These are phyloP conservation scores for Cyberlindnera xylosilytica DNA, from an alignment of 805 yeast genomes.

Conservation along the genomic window DNA sequence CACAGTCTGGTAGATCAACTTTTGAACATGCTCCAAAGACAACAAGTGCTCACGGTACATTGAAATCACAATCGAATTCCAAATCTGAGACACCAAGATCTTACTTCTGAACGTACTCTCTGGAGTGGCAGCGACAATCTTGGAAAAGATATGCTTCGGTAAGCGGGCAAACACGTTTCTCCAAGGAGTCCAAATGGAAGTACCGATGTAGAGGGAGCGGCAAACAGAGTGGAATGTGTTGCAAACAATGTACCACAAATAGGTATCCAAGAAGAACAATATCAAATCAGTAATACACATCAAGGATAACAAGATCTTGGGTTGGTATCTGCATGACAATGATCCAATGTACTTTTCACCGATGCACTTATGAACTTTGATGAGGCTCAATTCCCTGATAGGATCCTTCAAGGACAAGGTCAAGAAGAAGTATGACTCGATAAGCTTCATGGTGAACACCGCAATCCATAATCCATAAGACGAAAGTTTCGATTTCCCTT, in stretches of 20 bases:
- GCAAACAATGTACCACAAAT: slow-evolving; percentile 83
- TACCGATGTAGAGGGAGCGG: slow-evolving; percentile 69
- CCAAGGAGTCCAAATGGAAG: slow-evolving; percentile 90
- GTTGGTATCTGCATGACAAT: slow-evolving; percentile 51
- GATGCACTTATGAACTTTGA: slow-evolving; percentile 53
- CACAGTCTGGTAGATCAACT: slow-evolving; percentile 92
- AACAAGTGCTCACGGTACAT: slow-evolving; percentile 99
- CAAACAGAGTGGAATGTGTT: slow-evolving; percentile 71
- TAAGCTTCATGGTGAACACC: slow-evolving; percentile 63
- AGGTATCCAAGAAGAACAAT: slow-evolving; percentile 75
- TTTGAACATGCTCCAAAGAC: slow-evolving; percentile 97
- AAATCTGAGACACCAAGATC: slow-evolving; percentile 93
- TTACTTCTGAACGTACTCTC: slow-evolving; percentile 96
- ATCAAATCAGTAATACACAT: slow-evolving; percentile 61
- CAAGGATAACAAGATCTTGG: slow-evolving; percentile 50
- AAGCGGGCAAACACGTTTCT: slow-evolving; percentile 71
- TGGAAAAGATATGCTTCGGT: slow-evolving; percentile 73
- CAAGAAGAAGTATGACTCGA: slow-evolving; percentile 76
- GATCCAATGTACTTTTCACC: slow-evolving; percentile 59
- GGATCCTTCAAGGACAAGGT: slow-evolving; percentile 74
- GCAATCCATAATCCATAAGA: slow-evolving; percentile 69
- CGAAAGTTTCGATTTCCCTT: slow-evolving; percentile 52
- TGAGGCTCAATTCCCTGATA: slow-evolving; percentile 58
- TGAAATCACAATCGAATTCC: slow-evolving; percentile 97
- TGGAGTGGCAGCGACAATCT: slow-evolving; percentile 54